phyloP scores from a whole-genome alignment of 164 flowering plant species.

The Tinospora cordifolia region DNA sequence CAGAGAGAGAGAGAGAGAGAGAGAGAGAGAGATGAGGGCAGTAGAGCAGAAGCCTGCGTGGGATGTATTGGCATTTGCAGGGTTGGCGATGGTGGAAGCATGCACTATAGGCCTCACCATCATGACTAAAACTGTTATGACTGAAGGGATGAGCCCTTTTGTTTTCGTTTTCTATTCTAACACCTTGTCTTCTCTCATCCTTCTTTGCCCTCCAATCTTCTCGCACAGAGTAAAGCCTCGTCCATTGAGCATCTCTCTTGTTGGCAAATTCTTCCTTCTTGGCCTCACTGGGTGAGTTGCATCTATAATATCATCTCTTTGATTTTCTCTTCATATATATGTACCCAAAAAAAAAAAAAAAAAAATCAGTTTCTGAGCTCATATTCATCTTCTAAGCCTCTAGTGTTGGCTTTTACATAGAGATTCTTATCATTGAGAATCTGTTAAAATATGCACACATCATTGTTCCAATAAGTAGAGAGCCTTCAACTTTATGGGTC shows the following conservation, averaged over 20 bases:
- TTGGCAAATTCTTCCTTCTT: slow-evolving; percentile 45
- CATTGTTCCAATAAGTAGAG: too few species aligned
- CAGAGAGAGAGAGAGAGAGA: background rate
- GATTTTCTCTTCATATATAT: too few species aligned
- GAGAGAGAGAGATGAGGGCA: slow-evolving; percentile 10
- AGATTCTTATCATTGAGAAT: too few species aligned
- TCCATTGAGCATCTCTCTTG: slow-evolving; percentile 34
- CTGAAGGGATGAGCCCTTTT: slow-evolving; percentile 46
- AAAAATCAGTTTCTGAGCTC: background rate
- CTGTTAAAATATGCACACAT: too few species aligned
- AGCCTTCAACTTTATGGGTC: too few species aligned
- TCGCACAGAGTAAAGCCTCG: slow-evolving; percentile 42
- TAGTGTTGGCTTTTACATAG: too few species aligned
- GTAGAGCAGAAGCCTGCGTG: slow-evolving; percentile 19
- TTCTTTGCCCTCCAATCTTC: slow-evolving; percentile 56
- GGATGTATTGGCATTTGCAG: slow-evolving; percentile 42
- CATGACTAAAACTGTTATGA: slow-evolving; percentile 56
- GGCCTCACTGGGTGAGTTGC: slow-evolving; percentile 44
- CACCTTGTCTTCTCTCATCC: slow-evolving; percentile 49
- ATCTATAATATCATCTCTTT: background rate
- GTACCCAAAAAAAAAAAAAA: too few species aligned
- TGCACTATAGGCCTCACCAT: slow-evolving; percentile 57
- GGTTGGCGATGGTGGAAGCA: slow-evolving; percentile 51
- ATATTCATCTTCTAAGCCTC: too few species aligned
- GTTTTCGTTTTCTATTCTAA: slow-evolving; percentile 61